Conservation (phyloP, 139 green algal species). For the Micractinium sp. region DNA sequence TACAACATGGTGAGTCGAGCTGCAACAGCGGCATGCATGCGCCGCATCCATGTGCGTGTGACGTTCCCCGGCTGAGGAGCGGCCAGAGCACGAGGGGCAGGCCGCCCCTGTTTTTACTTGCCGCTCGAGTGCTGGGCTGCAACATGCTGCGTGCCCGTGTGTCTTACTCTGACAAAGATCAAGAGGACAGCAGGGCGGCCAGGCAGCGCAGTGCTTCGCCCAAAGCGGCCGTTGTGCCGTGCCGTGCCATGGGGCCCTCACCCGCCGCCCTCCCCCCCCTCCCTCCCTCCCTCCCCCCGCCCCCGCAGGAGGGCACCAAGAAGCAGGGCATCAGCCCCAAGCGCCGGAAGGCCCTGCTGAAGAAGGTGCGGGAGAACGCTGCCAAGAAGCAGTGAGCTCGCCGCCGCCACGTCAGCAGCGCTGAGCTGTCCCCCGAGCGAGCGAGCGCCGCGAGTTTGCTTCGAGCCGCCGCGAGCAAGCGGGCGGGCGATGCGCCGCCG, state of each 20-base stretch:
- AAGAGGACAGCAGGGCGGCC: too few relatives aligned
- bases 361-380: neutral
- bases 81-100: too few relatives aligned
- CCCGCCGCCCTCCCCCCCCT: neutral
- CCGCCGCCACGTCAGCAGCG: neutral
- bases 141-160: neutral
- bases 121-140: neutral
- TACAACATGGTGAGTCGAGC: constrained; percentile 50
- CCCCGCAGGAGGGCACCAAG: constrained; percentile 57
- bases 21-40: neutral
- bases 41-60: neutral
- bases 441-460: too few relatives aligned
- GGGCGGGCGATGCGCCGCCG: neutral
- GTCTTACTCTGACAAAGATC: too few relatives aligned
- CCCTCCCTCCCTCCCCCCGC: neutral
- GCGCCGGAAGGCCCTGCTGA: constrained; percentile 58
- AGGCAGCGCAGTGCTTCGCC: too few relatives aligned
- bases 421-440: too few relatives aligned
- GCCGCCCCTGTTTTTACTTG: neutral
- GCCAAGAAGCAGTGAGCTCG: neutral
- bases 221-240: too few relatives aligned
- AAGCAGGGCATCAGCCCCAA: constrained; percentile 59
- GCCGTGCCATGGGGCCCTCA: neutral
- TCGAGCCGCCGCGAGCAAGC: too few relatives aligned
- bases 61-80: too few relatives aligned